Percentiles rank a stretch among this genome's conserved stretches.
phyloP scores from a whole-genome alignment of 2,329 filamentous ascomycete species.

The Didymella arachidicola region DNA sequence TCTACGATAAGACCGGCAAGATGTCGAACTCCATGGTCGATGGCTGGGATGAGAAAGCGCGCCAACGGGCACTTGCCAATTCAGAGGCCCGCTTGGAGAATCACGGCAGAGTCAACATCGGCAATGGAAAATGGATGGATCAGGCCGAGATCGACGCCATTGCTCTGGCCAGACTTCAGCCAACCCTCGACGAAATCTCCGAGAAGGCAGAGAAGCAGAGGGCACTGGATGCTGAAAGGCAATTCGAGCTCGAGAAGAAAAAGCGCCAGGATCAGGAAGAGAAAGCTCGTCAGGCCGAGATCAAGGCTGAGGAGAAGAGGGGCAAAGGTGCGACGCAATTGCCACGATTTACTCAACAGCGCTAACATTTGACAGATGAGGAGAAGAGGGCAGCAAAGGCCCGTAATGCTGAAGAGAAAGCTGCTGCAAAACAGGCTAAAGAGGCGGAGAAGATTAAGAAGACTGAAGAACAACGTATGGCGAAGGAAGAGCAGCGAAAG shows the following conservation, averaged over 20 bases:
- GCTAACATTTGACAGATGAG: conserved; percentile 55
- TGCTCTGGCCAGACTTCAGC: conserved; percentile 78
- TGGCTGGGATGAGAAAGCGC: conserved; percentile 81
- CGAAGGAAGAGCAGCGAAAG: conserved; percentile 63
- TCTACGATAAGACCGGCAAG: conserved; percentile 79
- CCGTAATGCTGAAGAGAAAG: conserved; percentile 61
- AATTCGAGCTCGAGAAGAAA: conserved; percentile 70
- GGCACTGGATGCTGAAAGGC: conserved; percentile 68
- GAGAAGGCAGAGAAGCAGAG: conserved; percentile 77
- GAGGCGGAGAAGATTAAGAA: conserved; percentile 58
- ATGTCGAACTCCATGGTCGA: conserved; percentile 71
- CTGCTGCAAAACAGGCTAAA: conserved; percentile 48
- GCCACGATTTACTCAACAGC: too few species aligned
- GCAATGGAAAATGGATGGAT: conserved; percentile 81
- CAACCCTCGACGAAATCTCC: conserved; percentile 83
- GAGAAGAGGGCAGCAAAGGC: conserved; percentile 60
- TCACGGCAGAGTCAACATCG: conserved; percentile 71
- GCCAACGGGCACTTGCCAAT: conserved; percentile 71
- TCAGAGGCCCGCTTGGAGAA: conserved; percentile 67
- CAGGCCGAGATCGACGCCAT: conserved; percentile 80
- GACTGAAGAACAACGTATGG: conserved; percentile 60
- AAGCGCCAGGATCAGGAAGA: conserved; percentile 66
- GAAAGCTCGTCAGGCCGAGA: conserved; percentile 58
- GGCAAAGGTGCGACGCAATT: conserved; percentile 61
- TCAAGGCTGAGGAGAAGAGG: conserved; percentile 56